Evolutionary conservation across 2,329 filamentous ascomycete genomes (phyloP).

Genomic region (Colletotrichum melonis): DNA sequence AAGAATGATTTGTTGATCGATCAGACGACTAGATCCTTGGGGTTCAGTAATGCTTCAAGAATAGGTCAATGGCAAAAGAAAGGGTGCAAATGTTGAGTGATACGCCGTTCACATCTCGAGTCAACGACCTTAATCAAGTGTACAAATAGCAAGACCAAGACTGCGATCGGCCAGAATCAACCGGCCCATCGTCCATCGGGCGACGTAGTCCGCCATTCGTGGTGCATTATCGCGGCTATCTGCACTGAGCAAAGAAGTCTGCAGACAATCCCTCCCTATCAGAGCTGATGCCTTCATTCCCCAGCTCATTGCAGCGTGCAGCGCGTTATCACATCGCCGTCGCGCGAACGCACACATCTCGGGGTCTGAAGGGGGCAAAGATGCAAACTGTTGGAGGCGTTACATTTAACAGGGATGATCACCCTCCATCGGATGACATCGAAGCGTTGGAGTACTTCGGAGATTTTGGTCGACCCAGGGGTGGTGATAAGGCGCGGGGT

Average conservation of each 20-base stretch:
- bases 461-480: neutral
- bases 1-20: neutral
- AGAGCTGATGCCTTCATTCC: neutral
- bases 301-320: conserved; percentile 2
- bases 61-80: no score
- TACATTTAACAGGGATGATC: neutral
- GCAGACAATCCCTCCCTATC: neutral
- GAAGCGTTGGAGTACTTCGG: conserved; percentile 29
- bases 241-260: neutral
- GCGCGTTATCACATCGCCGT: neutral
- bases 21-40: neutral
- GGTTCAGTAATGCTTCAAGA: neutral
- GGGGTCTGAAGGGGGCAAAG: neutral
- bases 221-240: neutral
- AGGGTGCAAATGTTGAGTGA: neutral
- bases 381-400: neutral
- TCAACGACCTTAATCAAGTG: neutral
- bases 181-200: neutral
- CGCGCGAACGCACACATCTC: neutral
- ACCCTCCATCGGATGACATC: conserved; percentile 13
- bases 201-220: neutral
- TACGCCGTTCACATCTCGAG: neutral
- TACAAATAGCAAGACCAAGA: neutral
- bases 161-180: conserved; percentile 4
- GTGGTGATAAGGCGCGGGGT: conserved; percentile 30